Conservation (phyloP, 176 grass and related monocot genomes). For the Triticum urartu region DNA sequence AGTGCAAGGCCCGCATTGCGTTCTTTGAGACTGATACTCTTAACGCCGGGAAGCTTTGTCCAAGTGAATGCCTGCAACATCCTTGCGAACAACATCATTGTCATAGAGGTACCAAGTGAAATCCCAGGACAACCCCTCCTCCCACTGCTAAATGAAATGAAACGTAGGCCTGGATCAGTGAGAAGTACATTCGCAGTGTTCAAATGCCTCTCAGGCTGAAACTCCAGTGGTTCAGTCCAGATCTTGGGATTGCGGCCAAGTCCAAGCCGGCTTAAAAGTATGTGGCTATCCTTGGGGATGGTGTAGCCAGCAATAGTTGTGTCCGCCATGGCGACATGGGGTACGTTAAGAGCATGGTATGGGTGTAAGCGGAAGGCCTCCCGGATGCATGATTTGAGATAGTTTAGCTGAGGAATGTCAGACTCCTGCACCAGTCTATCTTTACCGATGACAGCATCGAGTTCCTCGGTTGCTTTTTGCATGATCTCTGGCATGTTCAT, state of each 20-base stretch:
- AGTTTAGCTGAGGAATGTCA: background rate
- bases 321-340: background rate
- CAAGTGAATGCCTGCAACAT: slow-evolving; percentile 46
- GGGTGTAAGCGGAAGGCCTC: background rate
- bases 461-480: background rate
- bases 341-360: background rate
- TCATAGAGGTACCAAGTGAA: slow-evolving; percentile 4
- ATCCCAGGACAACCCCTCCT: slow-evolving; percentile 28
- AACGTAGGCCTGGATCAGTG: slow-evolving; percentile 26
- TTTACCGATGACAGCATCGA: background rate
- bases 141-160: slow-evolving; percentile 41
- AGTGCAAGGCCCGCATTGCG: background rate
- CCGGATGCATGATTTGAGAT: slow-evolving; percentile 2
- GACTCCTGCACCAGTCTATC: background rate
- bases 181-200: slow-evolving; percentile 15
- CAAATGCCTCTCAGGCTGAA: background rate
- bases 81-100: slow-evolving; percentile 32
- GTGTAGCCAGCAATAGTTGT: background rate
- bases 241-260: background rate
- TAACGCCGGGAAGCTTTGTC: background rate
- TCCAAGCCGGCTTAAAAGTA: background rate
- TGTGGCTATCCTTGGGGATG: background rate
- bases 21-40: background rate
- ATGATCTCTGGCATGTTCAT: background rate
- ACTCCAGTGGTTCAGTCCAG: background rate